Percentiles rank a stretch among this genome's conserved stretches.
These are phyloP conservation scores for Uronychia setigera DNA, from an alignment of 73 alveolate genomes.

Conservation along the genomic window DNA sequence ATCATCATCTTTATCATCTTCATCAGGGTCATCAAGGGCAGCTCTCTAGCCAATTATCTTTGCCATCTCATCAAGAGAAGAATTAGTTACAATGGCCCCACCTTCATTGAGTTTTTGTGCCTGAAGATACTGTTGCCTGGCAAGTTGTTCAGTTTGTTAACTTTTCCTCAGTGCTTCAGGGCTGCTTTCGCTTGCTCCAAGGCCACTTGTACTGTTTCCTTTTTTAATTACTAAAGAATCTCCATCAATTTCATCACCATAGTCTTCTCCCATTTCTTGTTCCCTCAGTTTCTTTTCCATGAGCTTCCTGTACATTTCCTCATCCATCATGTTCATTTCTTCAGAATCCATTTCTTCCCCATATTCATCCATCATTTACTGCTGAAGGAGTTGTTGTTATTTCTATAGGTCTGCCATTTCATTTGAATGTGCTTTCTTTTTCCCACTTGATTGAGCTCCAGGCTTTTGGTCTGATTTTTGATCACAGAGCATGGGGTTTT, in stretches of 20 bases:
- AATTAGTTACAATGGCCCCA: background rate
- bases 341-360: constrained; percentile 14
- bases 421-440: background rate
- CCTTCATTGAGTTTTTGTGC: too few relatives aligned
- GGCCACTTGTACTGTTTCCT: background rate
- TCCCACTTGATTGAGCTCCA: background rate
- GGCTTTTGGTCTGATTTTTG: constrained; percentile 26
- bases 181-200: too few relatives aligned
- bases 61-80: background rate
- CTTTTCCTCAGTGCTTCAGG: too few relatives aligned
- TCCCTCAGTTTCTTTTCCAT: background rate
- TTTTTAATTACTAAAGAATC: background rate
- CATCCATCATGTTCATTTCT: background rate
- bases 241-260: background rate
- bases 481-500: constrained; percentile 6
- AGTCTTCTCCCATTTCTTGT: background rate
- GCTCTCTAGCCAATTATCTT: background rate
- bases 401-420: background rate
- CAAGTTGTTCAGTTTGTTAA: too few relatives aligned
- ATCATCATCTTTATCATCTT: background rate
- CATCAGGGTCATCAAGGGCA: background rate
- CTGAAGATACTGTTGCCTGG: too few relatives aligned
- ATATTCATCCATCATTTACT: constrained; percentile 17
- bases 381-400: too few relatives aligned
- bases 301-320: background rate